These are phyloP conservation scores for Pseudogymnoascus sp. DNA, from an alignment of 2,329 filamentous ascomycete species.

Conservation along the genomic window DNA sequence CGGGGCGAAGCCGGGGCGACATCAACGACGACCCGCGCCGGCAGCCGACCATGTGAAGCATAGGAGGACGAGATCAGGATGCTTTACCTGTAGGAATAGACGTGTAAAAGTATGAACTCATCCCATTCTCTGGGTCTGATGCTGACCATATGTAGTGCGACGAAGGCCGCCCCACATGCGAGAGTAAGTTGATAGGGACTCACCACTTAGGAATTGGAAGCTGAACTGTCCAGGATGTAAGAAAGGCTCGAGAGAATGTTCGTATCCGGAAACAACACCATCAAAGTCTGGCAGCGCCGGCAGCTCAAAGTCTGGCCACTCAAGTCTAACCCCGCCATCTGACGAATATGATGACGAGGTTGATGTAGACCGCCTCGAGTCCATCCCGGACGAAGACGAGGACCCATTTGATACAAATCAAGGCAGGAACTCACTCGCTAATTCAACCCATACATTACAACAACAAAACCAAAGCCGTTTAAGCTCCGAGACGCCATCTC, in stretches of 20 bases:
- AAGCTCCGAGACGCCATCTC: conserved; percentile 48
- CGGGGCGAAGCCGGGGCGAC: conserved; percentile 22
- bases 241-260: conserved; percentile 85
- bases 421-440: conserved; percentile 16
- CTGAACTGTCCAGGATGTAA: conserved; percentile 59
- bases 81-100: conserved; percentile 82
- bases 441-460: conserved; percentile 32
- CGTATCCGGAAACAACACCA: conserved; percentile 69
- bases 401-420: conserved; percentile 15
- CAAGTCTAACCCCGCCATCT: conserved; percentile 45
- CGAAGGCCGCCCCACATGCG: conserved; percentile 79
- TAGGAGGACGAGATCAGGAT: conserved; percentile 85
- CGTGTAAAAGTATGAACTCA: conserved; percentile 63
- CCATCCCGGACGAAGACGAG: conserved; percentile 52
- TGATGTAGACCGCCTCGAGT: conserved; percentile 41
- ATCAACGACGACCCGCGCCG: conserved; percentile 25
- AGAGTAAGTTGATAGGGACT: conserved; percentile 46
- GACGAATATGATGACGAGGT: conserved; percentile 45
- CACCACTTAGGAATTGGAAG: conserved; percentile 18
- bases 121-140: conserved; percentile 4
- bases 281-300: conserved; percentile 21
- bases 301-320: conserved; percentile 20
- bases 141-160: conserved; percentile 63
- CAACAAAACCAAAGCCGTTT: conserved; percentile 35
- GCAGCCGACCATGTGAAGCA: conserved; percentile 63